Base-by-base conservation (phyloP, 306 rosid species). In the Cucurbita maxima region DNA sequence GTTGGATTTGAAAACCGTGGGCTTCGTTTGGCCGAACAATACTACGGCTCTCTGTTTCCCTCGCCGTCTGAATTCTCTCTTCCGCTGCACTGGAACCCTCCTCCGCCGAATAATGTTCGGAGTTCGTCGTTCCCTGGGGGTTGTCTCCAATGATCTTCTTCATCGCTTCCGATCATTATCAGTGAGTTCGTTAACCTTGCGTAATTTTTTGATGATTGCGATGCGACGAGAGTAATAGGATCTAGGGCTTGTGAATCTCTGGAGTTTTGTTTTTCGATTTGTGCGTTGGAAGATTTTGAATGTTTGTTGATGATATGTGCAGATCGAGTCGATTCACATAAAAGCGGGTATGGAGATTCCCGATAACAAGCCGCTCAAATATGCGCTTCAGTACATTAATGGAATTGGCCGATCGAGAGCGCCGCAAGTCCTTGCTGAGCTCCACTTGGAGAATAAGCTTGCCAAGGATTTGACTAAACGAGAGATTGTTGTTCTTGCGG, bases 341-440 rank as follows among this genome's bases (percentile, higher is more conserved):
- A 20, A 7, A 44, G 72, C 72, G 8, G 72, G 72, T 43, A 9
- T 67, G 54, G 55, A 67, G 72, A 67, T 67, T 20, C 72, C 72
- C 10, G 40, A 67, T 45, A 0, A 20, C 54, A 67, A 67, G 38
- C 72, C 72, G 8, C 72, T 67, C 37, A 67, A 44, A 22, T 67
- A 19, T 67, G 72, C 72, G 10, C 72, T 67, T 67, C 72, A 67
- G 54, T 67, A 44, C 40, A 44, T 67, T 5, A 11, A 67, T 44
- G 72, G 72, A 20, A 67, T 67, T 45, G 72, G 72, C 38, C 72
- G 47, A 34, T 15, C 74, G 15, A 70, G 74, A 36, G 74, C 74
- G 1, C 30, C 8, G 2, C 74, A 70, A 52, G 47, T 70, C 51
- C 19, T 70, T 50, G 22, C 59, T 3, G 30, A 70, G 74, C 74